Conservation (phyloP, 2,329 filamentous ascomycete genomes). For the Botrytis byssoidea region DNA sequence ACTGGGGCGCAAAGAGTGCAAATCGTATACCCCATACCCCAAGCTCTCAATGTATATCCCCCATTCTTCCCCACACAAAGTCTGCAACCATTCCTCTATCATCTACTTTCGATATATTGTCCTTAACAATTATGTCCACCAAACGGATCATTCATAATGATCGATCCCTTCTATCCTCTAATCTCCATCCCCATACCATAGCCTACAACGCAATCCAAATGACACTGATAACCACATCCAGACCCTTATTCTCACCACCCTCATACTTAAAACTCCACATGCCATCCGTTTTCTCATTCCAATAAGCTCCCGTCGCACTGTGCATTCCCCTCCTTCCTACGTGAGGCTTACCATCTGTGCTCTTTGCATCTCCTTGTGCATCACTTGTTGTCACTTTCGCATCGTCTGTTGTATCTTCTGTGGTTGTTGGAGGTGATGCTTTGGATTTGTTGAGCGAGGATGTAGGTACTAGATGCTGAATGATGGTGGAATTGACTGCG, state of each 20-base stretch:
- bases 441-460: constrained; percentile 61
- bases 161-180: background rate
- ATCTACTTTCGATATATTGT: background rate
- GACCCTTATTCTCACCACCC: constrained; percentile 61
- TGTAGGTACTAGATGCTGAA: constrained; percentile 81
- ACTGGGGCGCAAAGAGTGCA: constrained; percentile 7
- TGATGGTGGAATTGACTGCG: constrained; percentile 96
- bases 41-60: constrained; percentile 5
- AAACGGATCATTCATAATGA: background rate
- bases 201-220: constrained; percentile 63
- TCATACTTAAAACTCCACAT: constrained; percentile 91
- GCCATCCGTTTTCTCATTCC: constrained; percentile 87
- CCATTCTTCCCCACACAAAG: constrained; percentile 16
- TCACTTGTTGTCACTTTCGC: constrained; percentile 57
- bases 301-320: constrained; percentile 79
- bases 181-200: background rate
- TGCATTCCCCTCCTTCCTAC: constrained; percentile 89
- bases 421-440: constrained; percentile 37
- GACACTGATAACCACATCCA: constrained; percentile 69
- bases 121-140: background rate
- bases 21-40: constrained; percentile 16
- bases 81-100: background rate
- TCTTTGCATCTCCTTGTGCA: constrained; percentile 44
- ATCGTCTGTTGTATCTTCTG: constrained; percentile 41
- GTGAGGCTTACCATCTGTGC: constrained; percentile 65